A percentile compares a stretch with the other conserved stretches of the same genome.
Conservation (phyloP, 768 basidiomycete genomes). For the Leccinum subtestaceum region DNA sequence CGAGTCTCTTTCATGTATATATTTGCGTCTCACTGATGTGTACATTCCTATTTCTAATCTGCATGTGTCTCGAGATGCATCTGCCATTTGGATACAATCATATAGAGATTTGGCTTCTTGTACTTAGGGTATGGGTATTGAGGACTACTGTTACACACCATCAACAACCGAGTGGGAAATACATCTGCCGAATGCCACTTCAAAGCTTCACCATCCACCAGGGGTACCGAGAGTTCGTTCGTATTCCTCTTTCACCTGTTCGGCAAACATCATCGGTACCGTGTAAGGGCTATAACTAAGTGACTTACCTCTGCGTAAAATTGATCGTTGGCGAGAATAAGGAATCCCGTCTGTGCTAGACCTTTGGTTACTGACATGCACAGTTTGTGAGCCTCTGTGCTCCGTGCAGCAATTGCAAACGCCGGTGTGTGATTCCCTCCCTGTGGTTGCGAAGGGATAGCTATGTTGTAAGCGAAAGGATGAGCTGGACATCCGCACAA, state of each 20-base stretch:
- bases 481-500: slow-evolving; percentile 12
- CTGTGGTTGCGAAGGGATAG: slow-evolving; percentile 66
- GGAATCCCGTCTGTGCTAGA: slow-evolving; percentile 60
- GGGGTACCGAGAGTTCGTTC: slow-evolving; percentile 10
- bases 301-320: slow-evolving; percentile 52
- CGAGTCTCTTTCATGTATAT: slow-evolving; percentile 14
- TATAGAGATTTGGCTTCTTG: slow-evolving; percentile 5
- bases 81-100: slow-evolving; percentile 16
- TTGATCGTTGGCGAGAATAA: slow-evolving; percentile 52
- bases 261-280: neutral
- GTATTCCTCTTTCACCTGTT: slow-evolving; percentile 27
- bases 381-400: slow-evolving; percentile 57
- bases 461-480: slow-evolving; percentile 36
- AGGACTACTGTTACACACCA: slow-evolving; percentile 15
- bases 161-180: neutral
- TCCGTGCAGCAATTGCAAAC: slow-evolving; percentile 60
- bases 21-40: slow-evolving; percentile 15
- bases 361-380: slow-evolving; percentile 58
- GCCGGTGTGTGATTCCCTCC: slow-evolving; percentile 77
- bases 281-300: neutral
- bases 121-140: slow-evolving; percentile 12
- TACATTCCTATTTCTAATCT: slow-evolving; percentile 20
- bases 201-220: neutral
- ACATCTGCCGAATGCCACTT: neutral
- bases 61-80: slow-evolving; percentile 12